phyloP scores from a whole-genome alignment of 75 land plant genomes.

The Chamaecyparis obtusa region DNA sequence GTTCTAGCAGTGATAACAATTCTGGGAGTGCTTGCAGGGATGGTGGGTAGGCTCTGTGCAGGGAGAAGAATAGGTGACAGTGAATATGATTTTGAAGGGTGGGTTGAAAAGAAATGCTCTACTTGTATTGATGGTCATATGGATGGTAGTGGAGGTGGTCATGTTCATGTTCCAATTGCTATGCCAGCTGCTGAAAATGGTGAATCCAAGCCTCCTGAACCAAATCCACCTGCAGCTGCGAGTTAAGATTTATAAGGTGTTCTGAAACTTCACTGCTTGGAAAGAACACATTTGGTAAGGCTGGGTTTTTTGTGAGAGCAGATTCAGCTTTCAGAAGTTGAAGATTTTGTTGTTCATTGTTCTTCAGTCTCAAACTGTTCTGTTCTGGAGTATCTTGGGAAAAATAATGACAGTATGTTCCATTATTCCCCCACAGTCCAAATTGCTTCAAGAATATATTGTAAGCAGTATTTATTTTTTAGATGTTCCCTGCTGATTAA shows the following conservation, averaged over 20 bases:
- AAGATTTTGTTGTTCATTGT: background rate
- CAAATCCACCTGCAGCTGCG: background rate
- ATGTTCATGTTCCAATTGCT: background rate
- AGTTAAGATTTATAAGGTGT: background rate
- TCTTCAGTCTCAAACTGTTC: background rate
- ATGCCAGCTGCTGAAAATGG: background rate
- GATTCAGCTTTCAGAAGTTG: background rate
- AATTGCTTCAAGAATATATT: background rate
- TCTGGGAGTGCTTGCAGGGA: conserved; percentile 42
- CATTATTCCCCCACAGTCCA: background rate
- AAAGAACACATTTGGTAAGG: background rate
- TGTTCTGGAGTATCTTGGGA: background rate
- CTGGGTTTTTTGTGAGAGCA: background rate
- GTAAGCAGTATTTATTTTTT: background rate
- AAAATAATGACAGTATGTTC: background rate
- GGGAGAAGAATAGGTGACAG: conserved; percentile 40
- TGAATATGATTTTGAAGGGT: conserved; percentile 45
- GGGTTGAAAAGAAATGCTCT: conserved; percentile 50
- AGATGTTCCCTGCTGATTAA: background rate
- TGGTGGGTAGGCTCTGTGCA: conserved; percentile 46
- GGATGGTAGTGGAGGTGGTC: conserved; percentile 12
- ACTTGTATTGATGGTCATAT: conserved; percentile 55
- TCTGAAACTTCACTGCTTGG: background rate
- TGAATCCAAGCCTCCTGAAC: background rate
- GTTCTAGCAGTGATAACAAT: conserved; percentile 46